Base-by-base conservation (phyloP, 2,329 filamentous ascomycete species). In the Colletotrichum scovillei region DNA sequence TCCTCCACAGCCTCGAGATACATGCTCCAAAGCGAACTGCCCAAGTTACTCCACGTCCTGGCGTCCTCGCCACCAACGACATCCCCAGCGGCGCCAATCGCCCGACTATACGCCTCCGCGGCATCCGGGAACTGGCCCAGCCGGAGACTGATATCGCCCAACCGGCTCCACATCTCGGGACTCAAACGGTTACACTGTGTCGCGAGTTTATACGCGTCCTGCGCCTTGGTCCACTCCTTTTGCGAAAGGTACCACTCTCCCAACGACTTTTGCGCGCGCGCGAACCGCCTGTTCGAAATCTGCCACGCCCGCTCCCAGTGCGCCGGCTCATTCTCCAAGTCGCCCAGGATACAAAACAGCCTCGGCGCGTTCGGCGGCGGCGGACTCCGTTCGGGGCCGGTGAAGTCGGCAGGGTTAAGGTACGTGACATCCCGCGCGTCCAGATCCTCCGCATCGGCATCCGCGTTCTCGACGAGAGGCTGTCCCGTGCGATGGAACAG, bases 11-110 rank as follows among this genome's bases (percentile, higher is more conserved):
- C 81, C 77, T 91, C 88, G 56, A 85, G 87, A 82, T 89, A 95
- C 75, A 93, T 85, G 72, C 91, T 92, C 76, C 94, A 90, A 1
- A 98, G 88, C 0, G 96, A 92, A 2, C 93, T 95, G 0, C 95
- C 97, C 26, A 99, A 88, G 79, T 99, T 99, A 78, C 94, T 97
- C 95, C 97, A 99, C 0, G 94, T 95, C 79, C 97, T 92, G 0
- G 95, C 96, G 79, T 98, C 95, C 65, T 93, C 92, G 30, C 97
- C 95, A 60, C 98, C 97, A 12, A 94, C 88, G 1, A 82, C 82
- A 38, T 88, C 87, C 38, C 85, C 87, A 0, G 88, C 85, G 7
- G 85, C 83, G 76, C 94, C 92, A 12, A 99, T 95, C 9, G 93
- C 93, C 26, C 95, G 89, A 9, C 92, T 91, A 81, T 97, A 99